A percentile compares a stretch with the other conserved stretches of the same genome.
Conservation (phyloP, 495 filamentous ascomycete genomes). For the Acidiella bohemica region DNA sequence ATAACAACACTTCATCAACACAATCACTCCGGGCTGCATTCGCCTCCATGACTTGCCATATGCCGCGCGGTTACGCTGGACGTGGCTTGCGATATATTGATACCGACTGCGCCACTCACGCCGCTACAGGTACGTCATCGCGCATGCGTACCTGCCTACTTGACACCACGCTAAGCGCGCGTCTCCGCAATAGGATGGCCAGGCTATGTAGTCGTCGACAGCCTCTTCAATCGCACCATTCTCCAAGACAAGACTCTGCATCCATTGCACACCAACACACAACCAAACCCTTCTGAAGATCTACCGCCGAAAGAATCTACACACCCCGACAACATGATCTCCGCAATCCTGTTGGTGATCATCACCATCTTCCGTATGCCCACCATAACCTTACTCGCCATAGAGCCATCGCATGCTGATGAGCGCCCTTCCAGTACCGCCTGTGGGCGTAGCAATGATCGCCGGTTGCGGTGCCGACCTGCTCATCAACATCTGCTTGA, state of each 20-base stretch:
- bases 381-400: background rate
- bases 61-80: background rate
- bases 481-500: constrained; percentile 50
- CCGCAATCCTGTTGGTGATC: constrained; percentile 37
- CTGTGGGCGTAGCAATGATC: constrained; percentile 49
- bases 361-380: constrained; percentile 46
- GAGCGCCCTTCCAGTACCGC: constrained; percentile 39
- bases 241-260: background rate
- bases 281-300: background rate
- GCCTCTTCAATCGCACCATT: background rate
- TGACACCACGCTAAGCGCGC: background rate
- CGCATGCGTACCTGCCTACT: background rate
- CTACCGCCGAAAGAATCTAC: background rate
- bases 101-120: no score
- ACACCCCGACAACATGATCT: constrained; percentile 24
- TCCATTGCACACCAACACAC: background rate
- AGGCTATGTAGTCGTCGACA: background rate
- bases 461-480: constrained; percentile 52
- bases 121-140: no score
- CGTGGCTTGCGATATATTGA: no score
- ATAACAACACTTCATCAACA: no score
- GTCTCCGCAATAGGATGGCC: background rate
- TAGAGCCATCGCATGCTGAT: no score
- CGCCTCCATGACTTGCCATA: background rate
- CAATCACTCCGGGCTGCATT: no score